A percentile compares a stretch with the other conserved stretches of the same genome.
Conservation (phyloP, 2,329 filamentous ascomycete species). For the Penicillium thymicola region DNA sequence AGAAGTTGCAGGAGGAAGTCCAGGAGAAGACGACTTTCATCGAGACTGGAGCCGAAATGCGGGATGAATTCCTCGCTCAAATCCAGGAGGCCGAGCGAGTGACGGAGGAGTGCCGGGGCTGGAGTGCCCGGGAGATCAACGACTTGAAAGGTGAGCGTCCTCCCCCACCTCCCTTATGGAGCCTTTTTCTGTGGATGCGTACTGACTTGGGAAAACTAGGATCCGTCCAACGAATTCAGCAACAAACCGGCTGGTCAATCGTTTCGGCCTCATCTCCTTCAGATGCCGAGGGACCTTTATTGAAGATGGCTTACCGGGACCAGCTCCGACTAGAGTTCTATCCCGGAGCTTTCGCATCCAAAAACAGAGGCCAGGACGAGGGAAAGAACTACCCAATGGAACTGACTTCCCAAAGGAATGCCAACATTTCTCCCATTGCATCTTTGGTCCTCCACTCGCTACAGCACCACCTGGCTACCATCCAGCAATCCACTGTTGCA, state of each 20-base stretch:
- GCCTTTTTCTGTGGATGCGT: not conserved
- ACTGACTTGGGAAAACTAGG: slow-evolving; percentile 21
- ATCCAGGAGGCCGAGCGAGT: slow-evolving; percentile 80
- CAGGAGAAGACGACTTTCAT: slow-evolving; percentile 65
- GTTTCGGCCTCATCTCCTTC: slow-evolving; percentile 33
- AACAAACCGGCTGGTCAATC: slow-evolving; percentile 46
- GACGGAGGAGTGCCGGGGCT: slow-evolving; percentile 83
- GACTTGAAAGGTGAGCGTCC: slow-evolving; percentile 65
- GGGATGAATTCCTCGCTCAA: slow-evolving; percentile 66
- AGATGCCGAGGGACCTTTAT: slow-evolving; percentile 29
- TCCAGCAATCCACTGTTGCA: slow-evolving; percentile 34
- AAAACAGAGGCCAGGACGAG: slow-evolving; percentile 22
- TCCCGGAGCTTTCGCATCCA: slow-evolving; percentile 35
- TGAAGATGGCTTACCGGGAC: slow-evolving; percentile 43
- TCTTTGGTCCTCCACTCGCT: slow-evolving; percentile 44
- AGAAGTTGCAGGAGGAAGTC: slow-evolving; percentile 63
- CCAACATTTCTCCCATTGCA: slow-evolving; percentile 34
- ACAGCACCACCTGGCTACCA: slow-evolving; percentile 35
- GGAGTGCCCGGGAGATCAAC: slow-evolving; percentile 77
- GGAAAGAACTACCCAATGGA: slow-evolving; percentile 31
- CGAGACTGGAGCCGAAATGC: slow-evolving; percentile 61
- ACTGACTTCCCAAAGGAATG: slow-evolving; percentile 28
- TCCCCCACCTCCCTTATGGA: not conserved
- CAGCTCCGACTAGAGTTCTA: slow-evolving; percentile 44
- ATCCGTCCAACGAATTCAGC: slow-evolving; percentile 41